Evolutionary conservation across 148 eudicot species (phyloP), one percentile per base, ranked within the genome.

Genomic region (Rheum nobile): DNA sequence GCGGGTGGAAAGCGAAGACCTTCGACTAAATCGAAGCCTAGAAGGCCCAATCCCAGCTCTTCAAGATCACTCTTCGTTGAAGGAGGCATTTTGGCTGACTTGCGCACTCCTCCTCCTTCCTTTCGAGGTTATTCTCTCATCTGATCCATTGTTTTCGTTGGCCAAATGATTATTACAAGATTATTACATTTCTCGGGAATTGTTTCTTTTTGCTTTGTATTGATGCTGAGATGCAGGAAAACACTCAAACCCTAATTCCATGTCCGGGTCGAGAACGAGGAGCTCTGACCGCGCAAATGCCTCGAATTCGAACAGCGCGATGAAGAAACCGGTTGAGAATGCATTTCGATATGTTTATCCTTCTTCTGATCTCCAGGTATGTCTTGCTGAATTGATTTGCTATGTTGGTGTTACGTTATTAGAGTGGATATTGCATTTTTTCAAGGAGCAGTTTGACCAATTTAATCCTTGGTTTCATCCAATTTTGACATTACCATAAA

Each of bases 1-100:
- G 75, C 84, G 85, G 87, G 80, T 55, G 89, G 92, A 50, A 81
- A 82, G 72, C 74, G 80, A 63, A 80, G 79, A 77, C 72, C 78
- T 8, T 43, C 41, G 17, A 79, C 79, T 37, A 87, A 83, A 87
- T 71, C 84, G 10, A 84, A 77, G 43, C 71, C 72, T 43, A 76
- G 86, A 48, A 80, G 71, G 34, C 76, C 83, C 13, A 72, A 72
- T 7, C 39, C 47, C 32, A 12, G 71, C 71, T 38, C 76, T 38
- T 24, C 83, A 11, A 39, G 57, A 34, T 38, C 88, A 8, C 76
- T 92, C 2, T 92, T 90, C 31, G 81, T 90, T 22, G 85, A 85
- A 71, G 96, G 97, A 43, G 96, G 96, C 34, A 67, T 87, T 11
- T 82, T 90, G 68, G 82, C 85, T 67, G 91, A 82, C 50, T 68